Percentiles rank a stretch among this genome's conserved stretches.
Conservation (phyloP, 192 early-diverging fungal species). For the Endogone sp. region DNA sequence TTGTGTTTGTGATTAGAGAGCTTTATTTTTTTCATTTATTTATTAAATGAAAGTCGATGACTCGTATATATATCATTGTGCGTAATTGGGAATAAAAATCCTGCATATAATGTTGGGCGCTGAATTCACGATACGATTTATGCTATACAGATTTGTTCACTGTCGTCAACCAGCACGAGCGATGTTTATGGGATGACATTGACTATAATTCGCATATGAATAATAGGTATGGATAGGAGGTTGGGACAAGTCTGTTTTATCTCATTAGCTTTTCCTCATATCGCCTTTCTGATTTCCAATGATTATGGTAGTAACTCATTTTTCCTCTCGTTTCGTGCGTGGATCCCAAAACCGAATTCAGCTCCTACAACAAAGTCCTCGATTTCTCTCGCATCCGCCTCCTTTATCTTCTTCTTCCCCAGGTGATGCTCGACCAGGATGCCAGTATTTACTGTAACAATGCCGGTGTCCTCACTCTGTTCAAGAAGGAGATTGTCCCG, state of each 20-base stretch:
- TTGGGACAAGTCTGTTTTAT: neutral
- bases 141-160: constrained; percentile 26
- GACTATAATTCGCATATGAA: constrained; percentile 50
- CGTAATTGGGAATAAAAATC: no score
- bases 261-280: neutral
- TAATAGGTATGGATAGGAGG: constrained; percentile 3
- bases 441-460: constrained; percentile 17
- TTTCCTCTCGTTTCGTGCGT: constrained; percentile 2
- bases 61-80: no score
- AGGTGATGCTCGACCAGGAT: constrained; percentile 23
- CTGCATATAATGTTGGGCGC: neutral
- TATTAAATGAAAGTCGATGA: no score
- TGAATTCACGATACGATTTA: no score
- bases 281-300: neutral
- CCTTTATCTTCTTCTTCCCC: constrained; percentile 15
- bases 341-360: constrained; percentile 8
- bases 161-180: constrained; percentile 28
- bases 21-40: no score
- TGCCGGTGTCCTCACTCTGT: constrained; percentile 41
- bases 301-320: neutral
- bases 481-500: constrained; percentile 43
- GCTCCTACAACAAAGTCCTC: constrained; percentile 49
- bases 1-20: neutral
- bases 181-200: constrained; percentile 45
- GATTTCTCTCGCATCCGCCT: constrained; percentile 43